Percentiles rank a stretch among this genome's conserved stretches.
Evolutionary conservation across 176 grass and related monocot genomes (phyloP).

Genomic region (Ensete glaucum): DNA sequence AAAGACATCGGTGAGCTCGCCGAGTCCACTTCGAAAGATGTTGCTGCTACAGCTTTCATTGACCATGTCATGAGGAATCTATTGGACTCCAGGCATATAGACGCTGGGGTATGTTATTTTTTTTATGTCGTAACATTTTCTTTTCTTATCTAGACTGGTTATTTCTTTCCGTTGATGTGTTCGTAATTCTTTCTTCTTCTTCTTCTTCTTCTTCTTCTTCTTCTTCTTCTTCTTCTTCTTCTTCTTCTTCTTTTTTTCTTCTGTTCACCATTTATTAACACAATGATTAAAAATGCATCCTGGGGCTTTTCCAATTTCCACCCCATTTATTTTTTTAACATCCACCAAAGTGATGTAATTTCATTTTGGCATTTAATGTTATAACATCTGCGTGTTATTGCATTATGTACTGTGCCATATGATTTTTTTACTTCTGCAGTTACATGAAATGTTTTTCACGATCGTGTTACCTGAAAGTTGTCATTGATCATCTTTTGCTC

Average conservation of each 20-base stretch:
- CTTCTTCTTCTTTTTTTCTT: no score
- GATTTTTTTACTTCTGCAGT: not conserved
- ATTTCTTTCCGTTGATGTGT: not conserved
- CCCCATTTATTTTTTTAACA: not conserved
- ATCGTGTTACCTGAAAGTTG: not conserved
- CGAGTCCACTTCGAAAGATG: constrained; percentile 47
- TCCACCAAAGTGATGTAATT: not conserved
- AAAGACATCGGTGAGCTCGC: constrained; percentile 38
- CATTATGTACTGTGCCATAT: not conserved
- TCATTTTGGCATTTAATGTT: not conserved
- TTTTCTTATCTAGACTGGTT: not conserved
- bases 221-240: no score
- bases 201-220: no score
- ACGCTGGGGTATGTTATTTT: constrained; percentile 36
- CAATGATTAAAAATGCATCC: no score
- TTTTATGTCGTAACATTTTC: not conserved
- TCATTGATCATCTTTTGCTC: not conserved
- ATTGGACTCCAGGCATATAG: constrained; percentile 54
- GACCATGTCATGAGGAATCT: constrained; percentile 55
- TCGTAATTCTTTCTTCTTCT: not conserved
- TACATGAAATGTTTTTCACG: not conserved
- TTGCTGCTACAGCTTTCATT: constrained; percentile 45
- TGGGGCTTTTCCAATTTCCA: no score
- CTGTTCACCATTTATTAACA: not conserved
- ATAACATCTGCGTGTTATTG: no score